A percentile compares a stretch with the other conserved stretches of the same genome.
phyloP scores from a whole-genome alignment of 2,329 filamentous ascomycete genomes.

The Nakataea oryzae region DNA sequence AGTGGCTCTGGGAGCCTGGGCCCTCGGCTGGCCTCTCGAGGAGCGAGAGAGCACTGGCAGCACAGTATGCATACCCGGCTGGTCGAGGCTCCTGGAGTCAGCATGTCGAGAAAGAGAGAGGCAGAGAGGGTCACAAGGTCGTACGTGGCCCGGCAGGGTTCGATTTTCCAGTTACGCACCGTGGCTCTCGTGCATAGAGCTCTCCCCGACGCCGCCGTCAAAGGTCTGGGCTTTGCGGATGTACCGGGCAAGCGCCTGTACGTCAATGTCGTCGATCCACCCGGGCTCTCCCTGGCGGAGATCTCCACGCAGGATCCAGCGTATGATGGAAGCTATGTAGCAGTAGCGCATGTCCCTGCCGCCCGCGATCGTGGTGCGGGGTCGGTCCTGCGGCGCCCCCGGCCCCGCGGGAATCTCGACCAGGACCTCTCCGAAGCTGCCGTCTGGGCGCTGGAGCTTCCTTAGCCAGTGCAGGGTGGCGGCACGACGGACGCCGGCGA shows the following conservation, averaged over 20 bases:
- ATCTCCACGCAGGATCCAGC: conserved; percentile 69
- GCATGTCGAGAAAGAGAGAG: neutral
- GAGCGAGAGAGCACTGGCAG: conserved; percentile 65
- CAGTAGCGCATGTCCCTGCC: conserved; percentile 81
- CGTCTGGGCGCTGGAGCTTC: conserved; percentile 67
- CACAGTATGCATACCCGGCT: conserved; percentile 90
- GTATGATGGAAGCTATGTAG: conserved; percentile 70
- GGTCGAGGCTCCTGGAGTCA: neutral
- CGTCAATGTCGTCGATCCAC: conserved; percentile 62
- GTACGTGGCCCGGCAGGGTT: too few species aligned
- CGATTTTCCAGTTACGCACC: conserved; percentile 46
- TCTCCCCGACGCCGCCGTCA: conserved; percentile 76
- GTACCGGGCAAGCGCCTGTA: conserved; percentile 58
- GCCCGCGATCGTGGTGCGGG: conserved; percentile 49
- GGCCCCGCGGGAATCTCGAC: conserved; percentile 29
- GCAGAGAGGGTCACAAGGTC: conserved; percentile 1
- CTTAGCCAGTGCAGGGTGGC: conserved; percentile 66
- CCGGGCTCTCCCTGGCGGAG: conserved; percentile 36
- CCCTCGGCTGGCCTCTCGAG: conserved; percentile 47
- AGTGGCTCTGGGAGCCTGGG: conserved; percentile 17
- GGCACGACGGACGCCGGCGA: conserved; percentile 54
- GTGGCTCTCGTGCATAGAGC: conserved; percentile 71
- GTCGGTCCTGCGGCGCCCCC: conserved; percentile 19
- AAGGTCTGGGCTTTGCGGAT: conserved; percentile 59
- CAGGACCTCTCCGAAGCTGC: conserved; percentile 82